Base-by-base conservation (phyloP, 345 rosid species). In the Barbarea vulgaris region DNA sequence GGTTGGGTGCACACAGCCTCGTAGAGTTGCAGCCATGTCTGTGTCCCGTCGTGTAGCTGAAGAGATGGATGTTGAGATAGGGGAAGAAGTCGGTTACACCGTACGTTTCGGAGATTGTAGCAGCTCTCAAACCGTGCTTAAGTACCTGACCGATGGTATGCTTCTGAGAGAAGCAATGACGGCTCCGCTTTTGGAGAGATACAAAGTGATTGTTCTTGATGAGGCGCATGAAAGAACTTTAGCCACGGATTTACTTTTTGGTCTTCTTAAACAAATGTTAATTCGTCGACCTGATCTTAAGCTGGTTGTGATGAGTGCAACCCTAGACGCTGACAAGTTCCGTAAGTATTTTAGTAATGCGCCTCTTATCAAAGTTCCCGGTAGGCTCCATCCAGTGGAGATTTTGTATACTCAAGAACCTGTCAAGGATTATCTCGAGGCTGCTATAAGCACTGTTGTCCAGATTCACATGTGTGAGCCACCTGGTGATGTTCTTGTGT, bases 211-310 rank as follows among this genome's bases (percentile, higher is more conserved):
- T 58, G 87, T 88, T 91, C 90, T 91, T 33, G 90, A 88, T 48
- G 96, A 90, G 77, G 96, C 96, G 41, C 96, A 88, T 67, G 93
- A 87, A 82, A 85, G 96, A 60, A 87, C 90, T 11, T 84, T 84
- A 31, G 85, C 89, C 81, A 87, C 93, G 8, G 93, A 90, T 81
- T 88, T 90, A 17, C 90, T 90, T 41, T 85, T 90, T 73, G 96
- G 90, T 39, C 75, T 88, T 13, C 87, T 88, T 15, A 87, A 87
- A 70, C 53, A 1, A 1, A 9, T 5, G 13, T 48, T 48, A 25
- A 5, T 17, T 47, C 9, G 9, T 47, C 10, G 22, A 48, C 53
- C 53, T 48, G 53, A 48, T 18, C 53, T 48, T 19, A 48, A 48
- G 12, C 53, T 48, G 2, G 53, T 48, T 48, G 24, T 48, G 24